Base-by-base conservation (phyloP, 371 early-diverging fungal species). In the Parasitella parasitica region DNA sequence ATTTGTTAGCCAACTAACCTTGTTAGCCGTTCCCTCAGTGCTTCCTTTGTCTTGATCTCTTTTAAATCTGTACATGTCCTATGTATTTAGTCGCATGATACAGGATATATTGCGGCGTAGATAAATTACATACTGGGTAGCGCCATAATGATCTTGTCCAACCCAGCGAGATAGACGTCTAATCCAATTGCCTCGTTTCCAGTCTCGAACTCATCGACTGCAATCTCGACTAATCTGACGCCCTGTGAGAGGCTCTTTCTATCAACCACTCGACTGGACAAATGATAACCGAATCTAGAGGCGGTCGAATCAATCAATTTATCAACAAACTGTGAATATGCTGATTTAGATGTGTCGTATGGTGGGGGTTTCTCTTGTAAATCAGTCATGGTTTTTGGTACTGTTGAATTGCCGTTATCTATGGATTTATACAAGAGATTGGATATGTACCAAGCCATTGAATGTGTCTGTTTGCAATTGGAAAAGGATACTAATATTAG, bases 131-230 rank as follows among this genome's bases (percentile, higher is more conserved):
- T 81, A 86, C 86, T 77, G 49, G 86, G 84, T 30, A 86, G 54
- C 4, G 84, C 79, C 73, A 82, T 81, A 26, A 86, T 34, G 20
- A 86, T 57, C 30, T 80, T 81, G 30, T 76, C 83, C 30, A 86
- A 54, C 4, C 83, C 80, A 36, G 81, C 70, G 8, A 84, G 64
- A 36, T 86, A 86, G 9, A 86, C 71, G 53, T 82, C 81, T 11
- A 86, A 65, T 2, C 80, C 84, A 18, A 75, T 59, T 9, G 55
- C 48, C 26, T 84, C 78, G 36, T 86, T 82, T 36, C 82, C 81
- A 11, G 64, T 61, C 7, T 82, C 82, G 22, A 82, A 83, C 53
- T 83, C 83, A 36, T 86, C 83, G 13, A 76, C 76, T 3, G 86
- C 82, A 32, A 86, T 74, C 0, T 72, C 73, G 0, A 83, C 70